These are phyloP conservation scores for Pleurotus djamor DNA, from an alignment of 768 basidiomycete species.

Conservation along the genomic window DNA sequence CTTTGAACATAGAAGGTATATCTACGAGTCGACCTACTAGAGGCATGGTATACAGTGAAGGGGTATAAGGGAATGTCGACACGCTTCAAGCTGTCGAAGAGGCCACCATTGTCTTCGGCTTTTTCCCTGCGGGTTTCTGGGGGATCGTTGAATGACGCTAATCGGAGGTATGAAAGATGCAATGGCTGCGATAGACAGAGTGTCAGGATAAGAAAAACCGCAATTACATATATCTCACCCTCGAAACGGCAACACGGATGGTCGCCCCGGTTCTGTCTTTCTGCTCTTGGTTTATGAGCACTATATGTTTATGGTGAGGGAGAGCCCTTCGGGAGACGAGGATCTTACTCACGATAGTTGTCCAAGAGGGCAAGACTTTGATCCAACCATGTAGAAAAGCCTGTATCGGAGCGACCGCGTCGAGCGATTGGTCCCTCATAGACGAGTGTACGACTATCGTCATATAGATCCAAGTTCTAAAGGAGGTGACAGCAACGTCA, in stretches of 20 bases:
- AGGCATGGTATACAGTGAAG: conserved; percentile 75
- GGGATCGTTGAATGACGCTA: conserved; percentile 59
- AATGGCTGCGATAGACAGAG: conserved; percentile 52
- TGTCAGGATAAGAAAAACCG: neutral
- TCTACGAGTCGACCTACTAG: conserved; percentile 48
- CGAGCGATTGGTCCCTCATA: conserved; percentile 65
- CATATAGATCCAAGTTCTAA: conserved; percentile 82
- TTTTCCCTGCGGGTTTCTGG: conserved; percentile 66
- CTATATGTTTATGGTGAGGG: conserved; percentile 29
- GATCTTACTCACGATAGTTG: conserved; percentile 62
- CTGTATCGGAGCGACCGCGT: conserved; percentile 59
- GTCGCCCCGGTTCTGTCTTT: conserved; percentile 42
- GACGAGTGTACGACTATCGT: conserved; percentile 71
- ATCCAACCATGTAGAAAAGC: conserved; percentile 71
- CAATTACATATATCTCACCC: conserved; percentile 42
- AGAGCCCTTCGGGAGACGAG: neutral
- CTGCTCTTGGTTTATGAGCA: conserved; percentile 65
- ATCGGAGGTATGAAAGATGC: conserved; percentile 73
- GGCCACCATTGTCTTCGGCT: conserved; percentile 47
- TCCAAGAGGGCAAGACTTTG: conserved; percentile 68
- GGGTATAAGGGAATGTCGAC: conserved; percentile 63
- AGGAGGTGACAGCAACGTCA: neutral
- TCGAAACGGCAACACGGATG: conserved; percentile 56
- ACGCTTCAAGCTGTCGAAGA: conserved; percentile 54
- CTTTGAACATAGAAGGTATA: conserved; percentile 73